phyloP scores from a whole-genome alignment of 768 basidiomycete species.

The Mycena pura region DNA sequence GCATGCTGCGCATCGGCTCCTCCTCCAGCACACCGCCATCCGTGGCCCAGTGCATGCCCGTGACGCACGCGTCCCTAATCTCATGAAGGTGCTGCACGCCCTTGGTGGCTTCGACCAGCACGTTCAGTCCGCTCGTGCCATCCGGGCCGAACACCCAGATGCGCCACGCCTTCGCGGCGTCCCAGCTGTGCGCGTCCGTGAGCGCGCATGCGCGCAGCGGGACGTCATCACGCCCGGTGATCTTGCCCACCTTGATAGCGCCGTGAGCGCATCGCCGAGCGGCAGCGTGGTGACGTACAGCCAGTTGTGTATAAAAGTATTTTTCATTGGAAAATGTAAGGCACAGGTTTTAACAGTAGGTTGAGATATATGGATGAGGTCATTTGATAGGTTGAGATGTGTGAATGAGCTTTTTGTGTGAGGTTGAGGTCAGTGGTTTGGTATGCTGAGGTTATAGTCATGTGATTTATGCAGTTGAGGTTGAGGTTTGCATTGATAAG shows the following conservation, averaged over 20 bases:
- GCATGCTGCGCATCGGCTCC: slow-evolving; percentile 98
- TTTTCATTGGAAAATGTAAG: too few species aligned
- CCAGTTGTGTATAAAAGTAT: too few species aligned
- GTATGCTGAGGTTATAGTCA: too few species aligned
- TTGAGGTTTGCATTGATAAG: too few species aligned
- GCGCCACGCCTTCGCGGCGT: slow-evolving; percentile 98
- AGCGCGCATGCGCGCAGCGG: slow-evolving; percentile 93
- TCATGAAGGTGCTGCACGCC: slow-evolving; percentile 98
- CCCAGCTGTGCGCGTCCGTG: slow-evolving; percentile 97
- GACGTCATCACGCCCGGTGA: slow-evolving; percentile 94
- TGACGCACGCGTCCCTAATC: slow-evolving; percentile 99
- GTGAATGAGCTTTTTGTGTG: too few species aligned
- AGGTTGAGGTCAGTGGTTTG: too few species aligned
- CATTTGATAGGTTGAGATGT: too few species aligned
- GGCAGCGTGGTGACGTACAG: slow-evolving; percentile 93
- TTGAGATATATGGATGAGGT: too few species aligned
- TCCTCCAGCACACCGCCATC: slow-evolving; percentile 97
- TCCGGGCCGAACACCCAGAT: slow-evolving; percentile 99
- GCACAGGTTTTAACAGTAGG: too few species aligned
- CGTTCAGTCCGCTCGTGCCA: slow-evolving; percentile 93
- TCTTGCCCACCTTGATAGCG: slow-evolving; percentile 87
- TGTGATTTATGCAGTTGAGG: too few species aligned
- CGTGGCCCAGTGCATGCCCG: slow-evolving; percentile 99
- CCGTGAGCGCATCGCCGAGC: slow-evolving; percentile 91
- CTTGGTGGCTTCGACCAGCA: slow-evolving; percentile 98